Percentiles rank a stretch among this genome's conserved stretches.
phyloP scores from a whole-genome alignment of 2,329 filamentous ascomycete species.

The Macrophomina phaseolina region DNA sequence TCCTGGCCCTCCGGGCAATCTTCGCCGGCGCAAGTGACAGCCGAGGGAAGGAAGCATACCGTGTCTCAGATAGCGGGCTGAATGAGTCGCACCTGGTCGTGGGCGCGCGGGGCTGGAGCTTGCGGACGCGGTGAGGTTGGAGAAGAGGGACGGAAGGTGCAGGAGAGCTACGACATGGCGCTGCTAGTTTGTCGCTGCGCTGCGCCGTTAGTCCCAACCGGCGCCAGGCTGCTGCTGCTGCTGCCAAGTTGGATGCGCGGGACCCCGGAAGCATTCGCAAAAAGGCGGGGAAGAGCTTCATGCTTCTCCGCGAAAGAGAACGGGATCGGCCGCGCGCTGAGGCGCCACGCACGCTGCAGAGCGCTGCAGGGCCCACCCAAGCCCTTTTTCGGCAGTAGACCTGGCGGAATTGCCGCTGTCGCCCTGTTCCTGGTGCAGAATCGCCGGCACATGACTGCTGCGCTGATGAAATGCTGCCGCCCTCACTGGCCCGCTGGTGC shows the following conservation, averaged over 20 bases:
- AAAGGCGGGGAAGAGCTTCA: slow-evolving; percentile 26
- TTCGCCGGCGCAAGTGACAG: neutral
- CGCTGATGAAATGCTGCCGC: slow-evolving; percentile 7
- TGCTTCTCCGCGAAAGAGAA: slow-evolving; percentile 24
- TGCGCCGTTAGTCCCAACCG: slow-evolving; percentile 21
- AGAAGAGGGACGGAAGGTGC: slow-evolving; percentile 9
- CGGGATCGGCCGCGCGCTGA: slow-evolving; percentile 21
- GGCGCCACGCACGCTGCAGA: slow-evolving; percentile 14
- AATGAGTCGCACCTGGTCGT: neutral
- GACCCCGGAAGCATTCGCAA: slow-evolving; percentile 25
- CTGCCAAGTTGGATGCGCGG: slow-evolving; percentile 24
- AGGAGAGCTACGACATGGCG: slow-evolving; percentile 17
- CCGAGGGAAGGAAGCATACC: slow-evolving; percentile 11
- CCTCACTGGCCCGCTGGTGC: slow-evolving; percentile 12
- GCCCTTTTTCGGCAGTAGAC: slow-evolving; percentile 9
- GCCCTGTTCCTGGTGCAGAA: neutral
- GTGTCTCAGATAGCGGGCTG: slow-evolving; percentile 10
- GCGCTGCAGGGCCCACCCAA: slow-evolving; percentile 16
- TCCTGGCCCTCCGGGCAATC: slow-evolving; percentile 2
- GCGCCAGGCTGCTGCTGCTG: neutral
- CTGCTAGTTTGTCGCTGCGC: neutral
- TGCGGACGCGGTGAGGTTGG: slow-evolving; percentile 7
- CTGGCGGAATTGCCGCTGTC: slow-evolving; percentile 3
- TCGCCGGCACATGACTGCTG: slow-evolving; percentile 17
- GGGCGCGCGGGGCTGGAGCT: neutral